Evolutionary conservation across 2,329 filamentous ascomycete genomes (phyloP).

Genomic region (Talaromyces sp.): DNA sequence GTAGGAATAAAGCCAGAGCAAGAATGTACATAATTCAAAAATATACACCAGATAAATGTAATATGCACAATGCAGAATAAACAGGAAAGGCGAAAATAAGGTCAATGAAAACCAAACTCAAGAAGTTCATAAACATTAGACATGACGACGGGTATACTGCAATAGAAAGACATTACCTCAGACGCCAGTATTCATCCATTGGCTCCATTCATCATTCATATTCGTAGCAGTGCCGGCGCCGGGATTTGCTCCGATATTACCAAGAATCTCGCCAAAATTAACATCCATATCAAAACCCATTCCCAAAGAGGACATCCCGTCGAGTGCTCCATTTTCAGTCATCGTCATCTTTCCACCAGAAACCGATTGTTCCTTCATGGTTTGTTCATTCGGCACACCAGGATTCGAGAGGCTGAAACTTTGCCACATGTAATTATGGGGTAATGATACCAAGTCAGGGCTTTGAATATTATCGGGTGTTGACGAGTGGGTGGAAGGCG

Average conservation of each 20-base stretch:
- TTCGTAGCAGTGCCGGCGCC: slow-evolving; percentile 26
- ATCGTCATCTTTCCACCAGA: slow-evolving; percentile 23
- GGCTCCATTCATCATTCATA: slow-evolving; percentile 37
- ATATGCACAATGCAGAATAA: not conserved
- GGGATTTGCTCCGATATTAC: slow-evolving; percentile 30
- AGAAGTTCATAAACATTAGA: not conserved
- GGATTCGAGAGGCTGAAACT: slow-evolving; percentile 33
- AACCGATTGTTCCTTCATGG: slow-evolving; percentile 25
- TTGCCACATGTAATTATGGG: slow-evolving; percentile 43
- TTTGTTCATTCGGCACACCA: slow-evolving; percentile 20
- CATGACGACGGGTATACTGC: not conserved
- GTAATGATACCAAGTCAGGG: slow-evolving; percentile 42
- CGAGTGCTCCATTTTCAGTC: slow-evolving; percentile 26
- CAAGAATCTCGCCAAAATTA: slow-evolving; percentile 43
- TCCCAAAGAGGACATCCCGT: slow-evolving; percentile 25
- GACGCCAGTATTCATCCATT: slow-evolving; percentile 37
- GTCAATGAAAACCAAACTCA: not conserved
- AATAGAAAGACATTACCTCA: slow-evolving; percentile 17
- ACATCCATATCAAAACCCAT: slow-evolving; percentile 31
- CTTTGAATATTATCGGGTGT: slow-evolving; percentile 38
- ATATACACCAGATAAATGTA: not conserved
- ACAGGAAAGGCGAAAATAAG: not conserved
- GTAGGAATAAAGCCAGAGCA: not conserved
- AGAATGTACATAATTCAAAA: not conserved
- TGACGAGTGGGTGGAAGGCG: slow-evolving; percentile 33